These are phyloP conservation scores for Apiospora phragmitis DNA, from an alignment of 2,329 filamentous ascomycete genomes.

Conservation along the genomic window DNA sequence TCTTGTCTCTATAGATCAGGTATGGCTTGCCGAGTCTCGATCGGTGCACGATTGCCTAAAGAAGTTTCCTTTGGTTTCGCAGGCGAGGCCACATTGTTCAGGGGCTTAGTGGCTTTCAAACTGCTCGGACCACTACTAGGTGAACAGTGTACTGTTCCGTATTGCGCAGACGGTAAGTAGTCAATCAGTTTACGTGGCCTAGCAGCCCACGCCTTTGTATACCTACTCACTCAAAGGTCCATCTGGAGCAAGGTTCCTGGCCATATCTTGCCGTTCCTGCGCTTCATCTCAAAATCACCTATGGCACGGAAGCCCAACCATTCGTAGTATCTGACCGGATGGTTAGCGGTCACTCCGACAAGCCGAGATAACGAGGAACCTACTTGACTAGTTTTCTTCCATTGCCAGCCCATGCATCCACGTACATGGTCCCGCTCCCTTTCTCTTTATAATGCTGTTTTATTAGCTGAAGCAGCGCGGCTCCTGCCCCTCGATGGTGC, in stretches of 20 bases:
- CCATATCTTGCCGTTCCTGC: background rate
- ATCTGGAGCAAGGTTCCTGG: background rate
- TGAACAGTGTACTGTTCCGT: too few relatives aligned
- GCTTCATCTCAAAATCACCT: conserved; percentile 7
- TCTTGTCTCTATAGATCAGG: too few relatives aligned
- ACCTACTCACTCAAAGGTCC: background rate
- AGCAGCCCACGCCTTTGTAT: conserved; percentile 8
- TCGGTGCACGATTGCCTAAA: too few relatives aligned
- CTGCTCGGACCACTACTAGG: too few relatives aligned
- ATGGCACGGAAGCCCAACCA: conserved; percentile 9
- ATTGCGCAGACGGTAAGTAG: too few relatives aligned
- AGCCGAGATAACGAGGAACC: background rate
- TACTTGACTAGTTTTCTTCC: conserved; percentile 20
- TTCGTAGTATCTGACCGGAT: conserved; percentile 12
- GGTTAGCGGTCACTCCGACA: background rate
- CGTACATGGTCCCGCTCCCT: conserved; percentile 19
- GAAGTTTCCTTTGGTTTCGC: too few relatives aligned
- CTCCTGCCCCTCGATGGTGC: conserved; percentile 14
- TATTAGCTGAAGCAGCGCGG: conserved; percentile 16
- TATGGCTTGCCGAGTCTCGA: too few relatives aligned
- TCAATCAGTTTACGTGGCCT: too few relatives aligned
- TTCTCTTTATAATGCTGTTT: conserved; percentile 17
- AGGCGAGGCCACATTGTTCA: too few relatives aligned
- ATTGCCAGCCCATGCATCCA: conserved; percentile 31
- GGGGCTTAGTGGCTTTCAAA: too few relatives aligned